Evolutionary conservation across 495 filamentous ascomycete genomes (phyloP).

Genomic region (Trichodelitschia bisporula): DNA sequence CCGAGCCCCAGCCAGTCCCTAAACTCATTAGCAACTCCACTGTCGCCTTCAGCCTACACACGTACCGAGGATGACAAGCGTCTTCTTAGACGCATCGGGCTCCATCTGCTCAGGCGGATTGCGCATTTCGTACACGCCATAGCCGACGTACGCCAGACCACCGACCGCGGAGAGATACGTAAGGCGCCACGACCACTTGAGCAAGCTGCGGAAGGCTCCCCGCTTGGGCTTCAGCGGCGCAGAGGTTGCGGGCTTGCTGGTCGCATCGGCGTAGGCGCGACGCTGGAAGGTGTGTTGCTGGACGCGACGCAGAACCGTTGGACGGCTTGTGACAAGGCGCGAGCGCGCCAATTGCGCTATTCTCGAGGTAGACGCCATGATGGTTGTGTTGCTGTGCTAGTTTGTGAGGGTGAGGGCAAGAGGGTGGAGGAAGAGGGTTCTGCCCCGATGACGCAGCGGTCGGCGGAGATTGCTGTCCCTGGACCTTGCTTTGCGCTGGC

Average conservation of each 20-base stretch:
- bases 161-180: constrained; percentile 45
- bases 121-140: constrained; percentile 56
- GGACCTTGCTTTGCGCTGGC: too few relatives aligned
- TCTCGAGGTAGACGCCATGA: too few relatives aligned
- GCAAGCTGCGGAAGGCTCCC: constrained; percentile 12
- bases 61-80: constrained; percentile 83
- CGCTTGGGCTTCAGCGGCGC: constrained; percentile 12
- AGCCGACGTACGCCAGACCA: constrained; percentile 44
- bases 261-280: constrained; percentile 1
- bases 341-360: too few relatives aligned
- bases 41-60: neutral
- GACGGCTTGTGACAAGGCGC: too few relatives aligned
- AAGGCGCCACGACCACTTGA: constrained; percentile 53
- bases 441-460: too few relatives aligned
- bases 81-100: constrained; percentile 83
- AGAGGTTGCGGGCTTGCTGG: neutral
- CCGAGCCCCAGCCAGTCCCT: constrained; percentile 93
- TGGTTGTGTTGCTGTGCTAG: too few relatives aligned
- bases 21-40: constrained; percentile 1
- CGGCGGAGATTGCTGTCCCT: too few relatives aligned
- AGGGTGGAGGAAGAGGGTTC: too few relatives aligned
- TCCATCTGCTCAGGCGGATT: constrained; percentile 58
- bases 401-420: too few relatives aligned
- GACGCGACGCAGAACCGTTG: too few relatives aligned
- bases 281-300: too few relatives aligned